Conservation (phyloP, 495 filamentous ascomycete species). For the Neurospora tetraspora region DNA sequence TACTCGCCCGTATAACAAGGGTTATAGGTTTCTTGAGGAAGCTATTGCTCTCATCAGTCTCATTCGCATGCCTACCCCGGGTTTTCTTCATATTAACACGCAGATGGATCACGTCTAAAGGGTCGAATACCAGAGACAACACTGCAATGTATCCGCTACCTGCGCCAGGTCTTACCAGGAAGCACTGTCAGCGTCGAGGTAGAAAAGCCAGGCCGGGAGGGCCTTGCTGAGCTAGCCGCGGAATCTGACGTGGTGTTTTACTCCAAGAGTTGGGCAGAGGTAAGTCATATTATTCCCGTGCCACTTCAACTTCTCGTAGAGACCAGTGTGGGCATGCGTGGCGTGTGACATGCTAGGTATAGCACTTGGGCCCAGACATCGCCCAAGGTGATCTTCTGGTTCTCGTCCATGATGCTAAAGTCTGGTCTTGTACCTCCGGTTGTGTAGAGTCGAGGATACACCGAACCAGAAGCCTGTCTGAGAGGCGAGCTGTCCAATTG, state of each 20-base stretch:
- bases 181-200: conserved; percentile 56
- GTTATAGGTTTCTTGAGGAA: background rate
- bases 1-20: background rate
- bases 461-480: conserved; percentile 24
- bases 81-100: background rate
- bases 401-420: background rate
- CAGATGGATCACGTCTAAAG: conserved; percentile 23
- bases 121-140: conserved; percentile 57
- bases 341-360: background rate
- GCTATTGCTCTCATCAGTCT: background rate
- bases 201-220: conserved; percentile 55
- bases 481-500: conserved; percentile 16
- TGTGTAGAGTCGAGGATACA: conserved; percentile 23
- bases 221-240: conserved; percentile 50
- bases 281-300: conserved; percentile 21
- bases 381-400: background rate
- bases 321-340: background rate
- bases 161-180: conserved; percentile 38
- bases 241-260: conserved; percentile 62
- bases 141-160: conserved; percentile 48
- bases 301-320: background rate
- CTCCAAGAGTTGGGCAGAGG: conserved; percentile 59
- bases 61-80: background rate
- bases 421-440: background rate
- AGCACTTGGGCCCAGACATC: background rate